phyloP scores from a whole-genome alignment of 768 basidiomycete genomes.

The Hygrophorus russula region DNA sequence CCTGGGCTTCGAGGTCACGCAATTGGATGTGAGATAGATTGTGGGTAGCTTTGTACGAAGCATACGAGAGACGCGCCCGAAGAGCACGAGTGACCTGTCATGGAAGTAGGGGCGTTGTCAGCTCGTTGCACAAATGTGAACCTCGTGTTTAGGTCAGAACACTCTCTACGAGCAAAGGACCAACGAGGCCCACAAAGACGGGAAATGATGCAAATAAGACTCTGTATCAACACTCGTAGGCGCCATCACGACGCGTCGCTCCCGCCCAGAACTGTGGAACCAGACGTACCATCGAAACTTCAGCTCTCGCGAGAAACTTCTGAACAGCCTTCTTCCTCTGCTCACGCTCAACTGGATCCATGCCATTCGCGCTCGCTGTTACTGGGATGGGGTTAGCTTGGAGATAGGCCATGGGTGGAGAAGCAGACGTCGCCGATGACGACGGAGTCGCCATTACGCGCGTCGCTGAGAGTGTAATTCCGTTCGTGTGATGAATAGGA shows the following conservation, averaged over 20 bases:
- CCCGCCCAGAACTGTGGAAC: constrained; percentile 11
- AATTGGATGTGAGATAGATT: constrained; percentile 57
- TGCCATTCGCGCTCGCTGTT: constrained; percentile 22
- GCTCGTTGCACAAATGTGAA: too few relatives aligned
- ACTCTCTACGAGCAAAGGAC: not conserved
- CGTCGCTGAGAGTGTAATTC: constrained; percentile 10
- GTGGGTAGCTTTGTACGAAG: constrained; percentile 74
- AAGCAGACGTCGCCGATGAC: constrained; percentile 75
- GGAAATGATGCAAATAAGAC: not conserved
- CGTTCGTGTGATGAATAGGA: not conserved
- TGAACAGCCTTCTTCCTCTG: constrained; percentile 57
- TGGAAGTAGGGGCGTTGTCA: constrained; percentile 1
- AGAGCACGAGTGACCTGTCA: constrained; percentile 70
- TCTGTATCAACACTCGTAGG: constrained; percentile 13
- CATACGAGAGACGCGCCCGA: constrained; percentile 72
- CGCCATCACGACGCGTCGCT: constrained; percentile 37
- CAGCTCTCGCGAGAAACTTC: constrained; percentile 70
- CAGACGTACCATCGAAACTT: constrained; percentile 65
- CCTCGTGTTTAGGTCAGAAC: not conserved
- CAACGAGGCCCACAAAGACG: not conserved
- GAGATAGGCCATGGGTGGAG: constrained; percentile 59
- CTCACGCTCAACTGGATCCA: constrained; percentile 41
- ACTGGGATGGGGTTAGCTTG: constrained; percentile 29
- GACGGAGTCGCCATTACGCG: constrained; percentile 69
- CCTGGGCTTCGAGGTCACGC: constrained; percentile 61